Conservation (phyloP, 108 stramenopile species). For the Chaetoceros muelleri region DNA sequence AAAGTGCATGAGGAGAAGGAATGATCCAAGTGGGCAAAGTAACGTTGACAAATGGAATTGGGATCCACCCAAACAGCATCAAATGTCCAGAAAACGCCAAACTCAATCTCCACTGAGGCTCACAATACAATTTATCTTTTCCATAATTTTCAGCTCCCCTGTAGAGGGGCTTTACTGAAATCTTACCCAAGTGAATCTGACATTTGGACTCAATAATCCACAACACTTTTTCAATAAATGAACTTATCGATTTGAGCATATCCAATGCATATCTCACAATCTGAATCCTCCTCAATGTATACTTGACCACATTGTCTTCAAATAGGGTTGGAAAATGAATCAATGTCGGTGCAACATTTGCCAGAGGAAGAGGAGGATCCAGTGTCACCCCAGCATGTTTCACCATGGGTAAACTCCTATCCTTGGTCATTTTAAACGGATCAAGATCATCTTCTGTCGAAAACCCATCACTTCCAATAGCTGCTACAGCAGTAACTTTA, state of each 20-base stretch:
- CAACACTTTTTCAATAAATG: slow-evolving; percentile 59
- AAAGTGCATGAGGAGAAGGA: slow-evolving; percentile 74
- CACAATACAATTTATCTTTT: neutral
- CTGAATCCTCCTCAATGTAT: slow-evolving; percentile 37
- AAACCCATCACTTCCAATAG: slow-evolving; percentile 55
- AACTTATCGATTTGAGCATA: slow-evolving; percentile 44
- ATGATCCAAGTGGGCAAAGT: slow-evolving; percentile 76
- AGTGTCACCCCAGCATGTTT: slow-evolving; percentile 52
- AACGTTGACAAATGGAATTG: slow-evolving; percentile 72
- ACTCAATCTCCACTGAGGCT: slow-evolving; percentile 59
- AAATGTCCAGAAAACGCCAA: slow-evolving; percentile 75
- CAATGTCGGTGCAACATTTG: slow-evolving; percentile 79
- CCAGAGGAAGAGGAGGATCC: slow-evolving; percentile 65
- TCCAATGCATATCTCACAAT: slow-evolving; percentile 49
- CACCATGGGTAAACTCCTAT: slow-evolving; percentile 67
- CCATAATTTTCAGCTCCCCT: slow-evolving; percentile 22
- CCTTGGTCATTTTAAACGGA: slow-evolving; percentile 28
- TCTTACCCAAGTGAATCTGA: slow-evolving; percentile 67
- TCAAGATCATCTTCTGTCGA: slow-evolving; percentile 62
- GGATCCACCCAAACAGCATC: slow-evolving; percentile 59
- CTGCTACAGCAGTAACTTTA: slow-evolving; percentile 35
- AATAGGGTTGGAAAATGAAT: slow-evolving; percentile 80
- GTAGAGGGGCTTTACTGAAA: slow-evolving; percentile 55
- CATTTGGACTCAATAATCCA: slow-evolving; percentile 72
- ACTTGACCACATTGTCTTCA: slow-evolving; percentile 54